These are phyloP conservation scores for Planoprotostelium fungivorum DNA, from an alignment of 78 protist species.

Conservation along the genomic window DNA sequence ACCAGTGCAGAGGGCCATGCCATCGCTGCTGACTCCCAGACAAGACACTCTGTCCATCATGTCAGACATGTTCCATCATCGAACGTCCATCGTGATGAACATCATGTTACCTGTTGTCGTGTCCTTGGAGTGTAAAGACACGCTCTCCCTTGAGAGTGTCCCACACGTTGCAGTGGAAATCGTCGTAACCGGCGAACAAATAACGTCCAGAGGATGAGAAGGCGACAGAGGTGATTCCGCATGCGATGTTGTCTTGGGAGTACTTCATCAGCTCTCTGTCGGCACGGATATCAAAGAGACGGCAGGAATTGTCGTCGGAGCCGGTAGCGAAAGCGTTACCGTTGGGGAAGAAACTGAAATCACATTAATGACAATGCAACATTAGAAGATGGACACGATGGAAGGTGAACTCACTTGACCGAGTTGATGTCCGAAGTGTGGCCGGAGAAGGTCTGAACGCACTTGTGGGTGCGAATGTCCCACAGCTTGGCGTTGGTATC, in stretches of 20 bases:
- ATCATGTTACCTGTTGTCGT: no score
- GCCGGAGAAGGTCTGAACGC: slow-evolving; percentile 88
- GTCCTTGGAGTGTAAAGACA: slow-evolving; percentile 73
- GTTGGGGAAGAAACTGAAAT: slow-evolving; percentile 63
- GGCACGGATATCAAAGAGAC: slow-evolving; percentile 94
- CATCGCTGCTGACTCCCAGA: slow-evolving; percentile 89
- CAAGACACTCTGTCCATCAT: slow-evolving; percentile 95
- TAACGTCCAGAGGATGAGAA: slow-evolving; percentile 77
- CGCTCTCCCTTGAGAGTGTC: slow-evolving; percentile 88
- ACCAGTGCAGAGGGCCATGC: slow-evolving; percentile 95
- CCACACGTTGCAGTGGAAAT: slow-evolving; percentile 92
- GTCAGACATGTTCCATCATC: no score
- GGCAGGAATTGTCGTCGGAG: slow-evolving; percentile 92
- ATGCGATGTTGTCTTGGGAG: slow-evolving; percentile 72
- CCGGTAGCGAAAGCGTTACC: slow-evolving; percentile 90
- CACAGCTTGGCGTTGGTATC: slow-evolving; percentile 88
- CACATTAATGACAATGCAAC: not conserved
- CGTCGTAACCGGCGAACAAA: slow-evolving; percentile 62
- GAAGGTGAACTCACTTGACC: slow-evolving; percentile 47
- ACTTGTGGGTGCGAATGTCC: slow-evolving; percentile 83
- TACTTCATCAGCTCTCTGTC: slow-evolving; percentile 84
- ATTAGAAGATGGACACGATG: not conserved
- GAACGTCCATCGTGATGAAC: no score
- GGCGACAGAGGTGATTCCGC: slow-evolving; percentile 91
- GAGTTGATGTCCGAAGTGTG: slow-evolving; percentile 95